Conservation (phyloP, 306 rosid species). For the Lathyrus tuberosus region DNA sequence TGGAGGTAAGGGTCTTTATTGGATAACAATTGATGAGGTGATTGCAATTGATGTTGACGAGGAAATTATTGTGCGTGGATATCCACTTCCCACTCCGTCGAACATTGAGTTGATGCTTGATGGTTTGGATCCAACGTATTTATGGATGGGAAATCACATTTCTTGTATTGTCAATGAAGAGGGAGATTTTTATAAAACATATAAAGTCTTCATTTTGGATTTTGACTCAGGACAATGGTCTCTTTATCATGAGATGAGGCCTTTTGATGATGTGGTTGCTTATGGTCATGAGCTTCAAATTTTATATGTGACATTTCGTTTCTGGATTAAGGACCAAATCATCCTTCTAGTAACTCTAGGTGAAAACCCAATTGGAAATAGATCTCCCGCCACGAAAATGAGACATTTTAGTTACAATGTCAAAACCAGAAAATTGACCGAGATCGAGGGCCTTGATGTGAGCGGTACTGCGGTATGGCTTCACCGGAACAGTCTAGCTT, state of each 20-base stretch:
- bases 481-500: background rate
- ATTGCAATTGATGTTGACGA: background rate
- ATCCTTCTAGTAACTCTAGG: background rate
- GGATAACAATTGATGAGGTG: background rate
- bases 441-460: background rate
- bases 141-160: background rate
- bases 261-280: background rate
- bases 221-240: background rate
- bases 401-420: background rate
- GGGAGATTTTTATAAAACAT: background rate
- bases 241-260: background rate
- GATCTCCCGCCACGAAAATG: no score
- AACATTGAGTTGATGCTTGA: background rate
- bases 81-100: background rate
- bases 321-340: background rate
- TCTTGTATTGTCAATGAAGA: background rate
- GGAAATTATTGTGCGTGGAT: background rate
- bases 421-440: background rate
- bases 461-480: background rate
- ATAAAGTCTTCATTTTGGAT: background rate
- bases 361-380: background rate
- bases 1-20: background rate
- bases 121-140: background rate
- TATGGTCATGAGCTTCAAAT: background rate
- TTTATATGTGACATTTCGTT: background rate